Conservation (phyloP, 139 green algal species). For the Micractinium sp. region DNA sequence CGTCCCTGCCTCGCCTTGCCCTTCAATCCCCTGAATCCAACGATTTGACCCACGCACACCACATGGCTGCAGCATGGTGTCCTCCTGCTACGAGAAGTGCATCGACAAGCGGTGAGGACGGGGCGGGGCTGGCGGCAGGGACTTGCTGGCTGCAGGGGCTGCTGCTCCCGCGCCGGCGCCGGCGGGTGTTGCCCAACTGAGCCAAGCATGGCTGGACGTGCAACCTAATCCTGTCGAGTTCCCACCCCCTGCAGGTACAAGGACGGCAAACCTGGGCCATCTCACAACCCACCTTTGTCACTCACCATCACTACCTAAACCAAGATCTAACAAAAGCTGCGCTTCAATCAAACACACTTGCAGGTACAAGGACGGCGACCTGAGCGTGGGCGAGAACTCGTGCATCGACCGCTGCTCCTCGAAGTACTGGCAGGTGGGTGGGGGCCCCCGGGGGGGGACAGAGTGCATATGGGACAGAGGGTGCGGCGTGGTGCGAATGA, state of each 20-base stretch:
- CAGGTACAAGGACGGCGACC: conserved; percentile 94
- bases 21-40: too few species aligned
- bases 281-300: too few species aligned
- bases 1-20: not conserved
- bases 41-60: not conserved
- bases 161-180: not conserved
- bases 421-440: conserved; percentile 97
- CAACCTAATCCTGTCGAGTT: not conserved
- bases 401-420: conserved; percentile 93
- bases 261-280: too few species aligned
- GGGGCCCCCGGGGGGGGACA: too few species aligned
- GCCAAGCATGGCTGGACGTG: too few species aligned
- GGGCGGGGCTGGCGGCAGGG: not conserved
- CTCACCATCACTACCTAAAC: too few species aligned
- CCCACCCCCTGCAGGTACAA: not conserved
- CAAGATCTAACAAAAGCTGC: too few species aligned
- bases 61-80: conserved; percentile 79
- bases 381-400: conserved; percentile 96
- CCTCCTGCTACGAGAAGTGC: conserved; percentile 86
- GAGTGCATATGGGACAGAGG: too few species aligned
- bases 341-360: too few species aligned
- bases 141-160: not conserved
- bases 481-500: too few species aligned
- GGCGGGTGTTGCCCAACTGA: too few species aligned
- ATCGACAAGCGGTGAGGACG: conserved; percentile 78